phyloP scores from a whole-genome alignment of 441 rosid genomes.

The Raphanus hybrid region DNA sequence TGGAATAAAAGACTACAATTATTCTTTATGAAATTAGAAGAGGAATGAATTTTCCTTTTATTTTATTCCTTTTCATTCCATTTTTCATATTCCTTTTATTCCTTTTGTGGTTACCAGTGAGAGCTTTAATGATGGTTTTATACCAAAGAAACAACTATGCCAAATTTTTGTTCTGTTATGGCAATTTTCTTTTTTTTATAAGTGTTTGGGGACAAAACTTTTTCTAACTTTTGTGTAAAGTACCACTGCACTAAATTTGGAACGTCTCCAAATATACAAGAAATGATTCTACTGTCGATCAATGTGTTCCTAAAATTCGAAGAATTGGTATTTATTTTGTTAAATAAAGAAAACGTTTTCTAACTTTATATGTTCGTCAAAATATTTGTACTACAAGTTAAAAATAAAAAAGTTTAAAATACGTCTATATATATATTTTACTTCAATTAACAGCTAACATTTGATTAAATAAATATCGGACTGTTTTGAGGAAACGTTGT shows the following conservation, averaged over 20 bases:
- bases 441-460: neutral
- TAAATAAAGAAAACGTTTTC: neutral
- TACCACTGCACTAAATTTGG: neutral
- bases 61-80: no score
- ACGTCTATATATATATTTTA: neutral
- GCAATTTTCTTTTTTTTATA: no score
- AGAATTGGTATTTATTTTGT: neutral
- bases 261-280: constrained; percentile 2
- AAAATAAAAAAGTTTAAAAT: neutral
- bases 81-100: no score
- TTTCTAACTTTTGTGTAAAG: constrained; percentile 5
- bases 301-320: neutral
- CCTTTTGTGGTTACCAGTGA: no score
- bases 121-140: no score
- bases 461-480: constrained; percentile 6
- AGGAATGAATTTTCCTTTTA: no score
- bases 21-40: no score
- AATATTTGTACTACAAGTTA: neutral
- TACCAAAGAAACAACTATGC: no score
- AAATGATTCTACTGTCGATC: neutral
- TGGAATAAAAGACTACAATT: no score
- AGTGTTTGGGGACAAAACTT: neutral
- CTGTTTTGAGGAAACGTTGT: constrained; percentile 13
- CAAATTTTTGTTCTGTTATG: no score
- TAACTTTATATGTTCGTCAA: neutral